phyloP scores from a whole-genome alignment of 257 asterid genomes.

The Galeopsis tetrahit region DNA sequence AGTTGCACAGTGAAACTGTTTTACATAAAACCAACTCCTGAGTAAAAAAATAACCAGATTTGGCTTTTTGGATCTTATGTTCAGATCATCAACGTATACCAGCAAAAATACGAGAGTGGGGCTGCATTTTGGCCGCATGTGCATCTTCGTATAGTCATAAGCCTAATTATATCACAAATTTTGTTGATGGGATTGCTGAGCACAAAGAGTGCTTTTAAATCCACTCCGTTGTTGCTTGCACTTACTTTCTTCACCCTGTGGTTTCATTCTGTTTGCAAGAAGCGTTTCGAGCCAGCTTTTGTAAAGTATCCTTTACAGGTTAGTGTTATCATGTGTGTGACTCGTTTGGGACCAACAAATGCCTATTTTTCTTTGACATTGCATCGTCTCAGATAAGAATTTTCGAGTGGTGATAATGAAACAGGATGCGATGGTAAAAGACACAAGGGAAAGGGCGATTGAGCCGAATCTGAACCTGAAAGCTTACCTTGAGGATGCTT shows the following conservation, averaged over 20 bases:
- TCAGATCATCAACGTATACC: constrained; percentile 87
- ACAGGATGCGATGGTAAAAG: constrained; percentile 66
- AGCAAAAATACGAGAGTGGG: constrained; percentile 90
- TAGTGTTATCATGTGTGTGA: not conserved
- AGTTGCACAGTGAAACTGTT: not conserved
- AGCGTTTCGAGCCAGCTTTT: constrained; percentile 78
- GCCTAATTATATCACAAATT: constrained; percentile 71
- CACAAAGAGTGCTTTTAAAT: constrained; percentile 55
- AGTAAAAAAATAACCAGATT: constrained; percentile 10
- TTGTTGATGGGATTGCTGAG: constrained; percentile 75
- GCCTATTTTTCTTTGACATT: not conserved
- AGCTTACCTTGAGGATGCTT: constrained; percentile 57
- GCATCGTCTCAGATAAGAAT: not conserved
- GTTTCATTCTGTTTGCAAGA: constrained; percentile 76
- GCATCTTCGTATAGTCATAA: constrained; percentile 68
- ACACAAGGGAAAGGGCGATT: constrained; percentile 57
- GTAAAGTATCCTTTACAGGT: constrained; percentile 78
- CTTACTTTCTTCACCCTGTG: constrained; percentile 80
- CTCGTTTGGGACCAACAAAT: no score
- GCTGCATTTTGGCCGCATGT: constrained; percentile 94
- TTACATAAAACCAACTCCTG: not conserved
- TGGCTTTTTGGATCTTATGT: constrained; percentile 26
- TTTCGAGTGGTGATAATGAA: constrained; percentile 13
- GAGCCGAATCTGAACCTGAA: constrained; percentile 60
- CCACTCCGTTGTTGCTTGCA: constrained; percentile 64